phyloP scores from a whole-genome alignment of 148 eudicot species.

The Hydrangea macrophylla region DNA sequence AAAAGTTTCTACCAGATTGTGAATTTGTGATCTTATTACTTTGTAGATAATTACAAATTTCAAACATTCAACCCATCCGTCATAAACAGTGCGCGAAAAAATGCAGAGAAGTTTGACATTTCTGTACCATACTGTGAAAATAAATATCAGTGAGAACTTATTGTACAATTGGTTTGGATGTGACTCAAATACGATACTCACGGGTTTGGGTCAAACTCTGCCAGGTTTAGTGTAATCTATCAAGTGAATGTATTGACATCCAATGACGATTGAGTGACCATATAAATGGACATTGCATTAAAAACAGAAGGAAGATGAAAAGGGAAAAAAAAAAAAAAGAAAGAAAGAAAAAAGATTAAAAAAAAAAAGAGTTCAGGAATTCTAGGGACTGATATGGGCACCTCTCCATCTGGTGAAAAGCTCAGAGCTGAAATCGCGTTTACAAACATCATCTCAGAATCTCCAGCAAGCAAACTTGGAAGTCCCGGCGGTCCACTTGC shows the following conservation, averaged over 20 bases:
- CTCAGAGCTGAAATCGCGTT: slow-evolving; percentile 80
- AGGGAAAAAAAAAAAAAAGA: too few species aligned
- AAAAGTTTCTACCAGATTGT: not conserved
- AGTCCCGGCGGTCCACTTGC: slow-evolving; percentile 98
- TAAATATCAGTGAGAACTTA: not conserved
- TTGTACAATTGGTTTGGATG: not conserved
- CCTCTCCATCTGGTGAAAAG: slow-evolving; percentile 99
- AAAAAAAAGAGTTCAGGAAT: not conserved
- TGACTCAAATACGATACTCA: not conserved
- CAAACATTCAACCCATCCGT: slow-evolving; percentile 2
- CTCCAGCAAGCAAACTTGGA: slow-evolving; percentile 73
- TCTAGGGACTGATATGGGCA: slow-evolving; percentile 21
- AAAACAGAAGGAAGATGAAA: slow-evolving; percentile 13
- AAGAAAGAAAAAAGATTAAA: too few species aligned
- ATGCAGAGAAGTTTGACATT: not conserved
- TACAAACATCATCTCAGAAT: slow-evolving; percentile 44
- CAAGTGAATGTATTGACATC: slow-evolving; percentile 8
- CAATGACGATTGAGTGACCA: not conserved
- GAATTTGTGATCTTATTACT: not conserved
- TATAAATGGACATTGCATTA: not conserved
- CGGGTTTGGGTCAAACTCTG: not conserved
- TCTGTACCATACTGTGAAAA: not conserved
- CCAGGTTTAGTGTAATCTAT: not conserved
- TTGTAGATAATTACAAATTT: not conserved
- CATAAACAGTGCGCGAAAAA: not conserved